Percentiles rank a stretch among this genome's conserved stretches.
These are phyloP conservation scores for Scutellaria galericulata DNA, from an alignment of 257 asterid genomes.

Conservation along the genomic window DNA sequence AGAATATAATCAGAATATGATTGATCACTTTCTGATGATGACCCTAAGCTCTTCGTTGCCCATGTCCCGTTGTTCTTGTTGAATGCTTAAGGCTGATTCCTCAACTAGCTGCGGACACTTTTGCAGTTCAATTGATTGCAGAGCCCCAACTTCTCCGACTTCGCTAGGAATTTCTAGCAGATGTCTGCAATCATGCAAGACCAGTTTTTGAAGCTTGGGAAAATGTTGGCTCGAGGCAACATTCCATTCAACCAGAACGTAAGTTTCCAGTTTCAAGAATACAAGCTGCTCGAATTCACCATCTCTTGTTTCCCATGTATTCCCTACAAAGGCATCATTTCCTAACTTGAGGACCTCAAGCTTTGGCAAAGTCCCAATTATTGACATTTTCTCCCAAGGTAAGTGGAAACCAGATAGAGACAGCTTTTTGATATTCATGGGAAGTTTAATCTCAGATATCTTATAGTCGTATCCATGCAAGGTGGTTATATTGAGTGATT, in stretches of 20 bases:
- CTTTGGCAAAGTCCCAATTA: slow-evolving; percentile 5
- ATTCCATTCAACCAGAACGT: neutral
- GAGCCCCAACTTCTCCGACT: neutral
- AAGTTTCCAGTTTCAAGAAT: neutral
- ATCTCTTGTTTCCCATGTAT: slow-evolving; percentile 19
- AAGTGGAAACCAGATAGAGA: neutral
- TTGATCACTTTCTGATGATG: neutral
- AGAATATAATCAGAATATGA: no score
- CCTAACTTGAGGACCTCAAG: slow-evolving; percentile 21
- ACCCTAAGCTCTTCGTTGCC: slow-evolving; percentile 18
- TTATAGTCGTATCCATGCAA: neutral
- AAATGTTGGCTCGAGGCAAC: slow-evolving; percentile 22
- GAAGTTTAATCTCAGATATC: neutral
- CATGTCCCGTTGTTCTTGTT: slow-evolving; percentile 24
- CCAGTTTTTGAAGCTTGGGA: slow-evolving; percentile 10
- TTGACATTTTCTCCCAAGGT: slow-evolving; percentile 11
- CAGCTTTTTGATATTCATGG: slow-evolving; percentile 11
- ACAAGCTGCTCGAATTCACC: slow-evolving; percentile 20
- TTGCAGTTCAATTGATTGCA: slow-evolving; percentile 12
- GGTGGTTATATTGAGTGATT: neutral
- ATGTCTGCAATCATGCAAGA: neutral
- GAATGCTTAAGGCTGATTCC: slow-evolving; percentile 19
- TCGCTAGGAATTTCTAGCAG: slow-evolving; percentile 11
- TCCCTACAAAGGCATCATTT: neutral
- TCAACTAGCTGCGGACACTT: neutral